Percentiles rank a stretch among this genome's conserved stretches.
phyloP scores from a whole-genome alignment of 1,284 basidiomycete species.

The Ceratobasidium sp. region DNA sequence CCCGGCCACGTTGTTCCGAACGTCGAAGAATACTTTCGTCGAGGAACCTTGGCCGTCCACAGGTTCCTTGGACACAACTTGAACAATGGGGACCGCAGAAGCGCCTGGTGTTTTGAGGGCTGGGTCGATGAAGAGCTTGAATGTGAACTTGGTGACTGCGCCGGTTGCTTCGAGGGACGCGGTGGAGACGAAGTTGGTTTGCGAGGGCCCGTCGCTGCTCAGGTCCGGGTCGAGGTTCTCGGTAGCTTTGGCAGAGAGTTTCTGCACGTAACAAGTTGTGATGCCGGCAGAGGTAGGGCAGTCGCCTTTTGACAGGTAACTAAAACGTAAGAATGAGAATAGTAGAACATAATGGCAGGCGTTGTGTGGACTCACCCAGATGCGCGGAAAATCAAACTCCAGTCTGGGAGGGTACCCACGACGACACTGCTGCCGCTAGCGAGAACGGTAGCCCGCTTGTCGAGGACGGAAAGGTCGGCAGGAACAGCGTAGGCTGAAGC shows the following conservation, averaged over 20 bases:
- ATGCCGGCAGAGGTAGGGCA: slow-evolving; percentile 13
- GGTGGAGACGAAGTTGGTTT: slow-evolving; percentile 22
- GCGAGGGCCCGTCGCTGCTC: slow-evolving; percentile 8
- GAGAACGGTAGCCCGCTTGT: slow-evolving; percentile 23
- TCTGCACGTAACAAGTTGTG: slow-evolving; percentile 28
- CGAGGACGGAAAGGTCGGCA: neutral
- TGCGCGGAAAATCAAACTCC: slow-evolving; percentile 25
- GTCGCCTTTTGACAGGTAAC: slow-evolving; percentile 29
- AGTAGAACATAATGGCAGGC: neutral
- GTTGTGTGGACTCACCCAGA: neutral
- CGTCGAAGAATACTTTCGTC: slow-evolving; percentile 33
- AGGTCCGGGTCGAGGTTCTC: slow-evolving; percentile 33
- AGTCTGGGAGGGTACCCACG: slow-evolving; percentile 22
- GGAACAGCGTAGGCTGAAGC: slow-evolving; percentile 18
- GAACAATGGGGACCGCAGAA: neutral
- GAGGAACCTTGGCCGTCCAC: neutral
- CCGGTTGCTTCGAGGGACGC: neutral
- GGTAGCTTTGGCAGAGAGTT: slow-evolving; percentile 22
- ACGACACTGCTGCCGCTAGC: slow-evolving; percentile 9
- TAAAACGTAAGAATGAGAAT: neutral
- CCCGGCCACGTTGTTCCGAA: slow-evolving; percentile 30
- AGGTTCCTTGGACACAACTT: slow-evolving; percentile 33
- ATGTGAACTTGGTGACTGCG: slow-evolving; percentile 26
- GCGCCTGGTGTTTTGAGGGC: slow-evolving; percentile 10
- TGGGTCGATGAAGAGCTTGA: slow-evolving; percentile 22